Percentiles rank a stretch among this genome's conserved stretches.
Conservation (phyloP, 495 filamentous ascomycete genomes). For the Chaetomidium leptoderma region DNA sequence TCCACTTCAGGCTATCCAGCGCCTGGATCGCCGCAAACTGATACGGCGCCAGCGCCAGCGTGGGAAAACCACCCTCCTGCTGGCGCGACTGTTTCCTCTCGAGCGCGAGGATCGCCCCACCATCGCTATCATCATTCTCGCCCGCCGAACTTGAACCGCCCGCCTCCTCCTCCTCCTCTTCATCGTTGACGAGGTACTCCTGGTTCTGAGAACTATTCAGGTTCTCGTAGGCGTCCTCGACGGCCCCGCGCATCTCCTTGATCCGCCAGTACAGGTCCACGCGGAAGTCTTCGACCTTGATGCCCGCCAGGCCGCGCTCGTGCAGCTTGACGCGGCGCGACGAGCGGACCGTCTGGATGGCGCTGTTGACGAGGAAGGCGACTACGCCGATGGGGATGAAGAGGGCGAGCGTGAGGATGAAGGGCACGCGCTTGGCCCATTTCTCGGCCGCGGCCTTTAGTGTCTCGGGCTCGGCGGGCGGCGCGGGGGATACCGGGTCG, state of each 20-base stretch:
- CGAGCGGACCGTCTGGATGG: conserved; percentile 68
- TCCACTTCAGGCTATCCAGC: conserved; percentile 69
- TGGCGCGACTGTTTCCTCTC: conserved; percentile 37
- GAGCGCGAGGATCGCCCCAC: conserved; percentile 29
- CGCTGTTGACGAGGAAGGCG: conserved; percentile 69
- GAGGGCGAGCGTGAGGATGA: conserved; percentile 57
- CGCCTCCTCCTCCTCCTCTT: background rate
- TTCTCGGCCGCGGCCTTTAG: conserved; percentile 27
- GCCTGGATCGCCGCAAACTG: conserved; percentile 81
- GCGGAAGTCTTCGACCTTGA: conserved; percentile 61
- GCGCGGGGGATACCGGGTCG: conserved; percentile 52
- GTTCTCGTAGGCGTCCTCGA: conserved; percentile 71
- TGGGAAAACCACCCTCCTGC: conserved; percentile 43
- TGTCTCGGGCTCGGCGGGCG: conserved; percentile 30
- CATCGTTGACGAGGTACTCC: conserved; percentile 48
- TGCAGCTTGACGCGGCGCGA: conserved; percentile 69
- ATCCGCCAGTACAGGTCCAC: conserved; percentile 75
- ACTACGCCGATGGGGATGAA: conserved; percentile 64
- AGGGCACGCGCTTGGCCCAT: conserved; percentile 47
- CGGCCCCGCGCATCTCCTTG: conserved; percentile 62
- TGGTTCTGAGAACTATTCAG: conserved; percentile 58
- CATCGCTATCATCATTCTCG: conserved; percentile 26
- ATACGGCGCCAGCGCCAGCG: conserved; percentile 67
- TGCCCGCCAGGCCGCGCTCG: conserved; percentile 62
- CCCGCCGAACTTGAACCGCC: background rate